A percentile compares a stretch with the other conserved stretches of the same genome.
These are phyloP conservation scores for Triticum aestivum DNA, from an alignment of 176 grass and related monocot genomes.

Conservation along the genomic window DNA sequence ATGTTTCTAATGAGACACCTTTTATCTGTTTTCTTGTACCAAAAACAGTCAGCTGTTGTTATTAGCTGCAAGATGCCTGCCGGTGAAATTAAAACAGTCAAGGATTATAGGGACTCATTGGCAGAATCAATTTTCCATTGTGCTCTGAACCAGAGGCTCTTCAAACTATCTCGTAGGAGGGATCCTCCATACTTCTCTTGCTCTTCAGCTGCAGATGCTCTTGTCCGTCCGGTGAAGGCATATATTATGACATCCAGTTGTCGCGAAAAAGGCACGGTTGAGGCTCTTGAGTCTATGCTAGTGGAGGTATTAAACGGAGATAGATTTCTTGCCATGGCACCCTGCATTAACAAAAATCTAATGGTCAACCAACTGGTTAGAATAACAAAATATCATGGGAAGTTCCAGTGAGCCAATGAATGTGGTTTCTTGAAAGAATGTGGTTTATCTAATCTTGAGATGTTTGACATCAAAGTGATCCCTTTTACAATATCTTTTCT, in stretches of 20 bases:
- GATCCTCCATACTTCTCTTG: slow-evolving; percentile 96
- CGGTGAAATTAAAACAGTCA: slow-evolving; percentile 82
- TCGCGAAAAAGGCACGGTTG: slow-evolving; percentile 83
- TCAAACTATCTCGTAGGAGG: slow-evolving; percentile 90
- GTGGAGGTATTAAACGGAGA: slow-evolving; percentile 64
- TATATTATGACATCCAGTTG: slow-evolving; percentile 99
- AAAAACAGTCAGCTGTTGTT: slow-evolving; percentile 93
- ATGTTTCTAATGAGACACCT: slow-evolving; percentile 7
- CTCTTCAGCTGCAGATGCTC: slow-evolving; percentile 86
- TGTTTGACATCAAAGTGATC: slow-evolving; percentile 30
- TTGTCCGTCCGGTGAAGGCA: slow-evolving; percentile 85
- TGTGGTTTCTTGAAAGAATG: slow-evolving; percentile 1
- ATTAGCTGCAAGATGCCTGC: slow-evolving; percentile 94
- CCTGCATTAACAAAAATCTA: slow-evolving; percentile 1
- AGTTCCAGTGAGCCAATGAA: background rate
- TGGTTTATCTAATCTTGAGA: slow-evolving; percentile 8
- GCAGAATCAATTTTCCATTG: slow-evolving; percentile 97
- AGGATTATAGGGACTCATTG: slow-evolving; percentile 86
- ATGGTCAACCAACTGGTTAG: slow-evolving; percentile 5
- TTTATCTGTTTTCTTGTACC: slow-evolving; percentile 32
- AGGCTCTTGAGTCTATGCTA: slow-evolving; percentile 93
- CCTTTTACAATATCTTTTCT: slow-evolving; percentile 27
- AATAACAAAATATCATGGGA: slow-evolving; percentile 6
- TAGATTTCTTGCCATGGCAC: background rate
- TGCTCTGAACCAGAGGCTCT: slow-evolving; percentile 95